These are phyloP conservation scores for Thraustochytrium striatum DNA, from an alignment of 352 stramenopile species.

Conservation along the genomic window DNA sequence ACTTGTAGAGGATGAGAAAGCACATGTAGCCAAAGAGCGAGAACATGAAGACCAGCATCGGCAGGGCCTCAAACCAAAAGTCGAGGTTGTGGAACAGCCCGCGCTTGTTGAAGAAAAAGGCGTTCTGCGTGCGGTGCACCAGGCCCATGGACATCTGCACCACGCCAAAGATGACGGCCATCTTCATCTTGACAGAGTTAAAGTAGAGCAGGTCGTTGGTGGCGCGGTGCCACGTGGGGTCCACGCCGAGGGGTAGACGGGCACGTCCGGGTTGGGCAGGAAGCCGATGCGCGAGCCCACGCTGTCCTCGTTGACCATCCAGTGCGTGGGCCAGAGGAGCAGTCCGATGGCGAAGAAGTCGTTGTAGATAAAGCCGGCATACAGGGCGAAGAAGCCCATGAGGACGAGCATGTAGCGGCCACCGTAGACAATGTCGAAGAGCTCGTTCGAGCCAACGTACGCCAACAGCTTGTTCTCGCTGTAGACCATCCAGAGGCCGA, in stretches of 20 bases:
- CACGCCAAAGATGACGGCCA: slow-evolving; percentile 97
- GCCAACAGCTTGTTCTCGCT: slow-evolving; percentile 75
- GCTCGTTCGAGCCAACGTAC: slow-evolving; percentile 54
- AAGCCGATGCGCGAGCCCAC: slow-evolving; percentile 31
- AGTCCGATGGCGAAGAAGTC: slow-evolving; percentile 97
- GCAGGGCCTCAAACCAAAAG: slow-evolving; percentile 95
- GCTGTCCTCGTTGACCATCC: slow-evolving; percentile 51
- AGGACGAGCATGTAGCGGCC: slow-evolving; percentile 94
- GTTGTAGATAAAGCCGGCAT: slow-evolving; percentile 97
- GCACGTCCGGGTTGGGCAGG: slow-evolving; percentile 66
- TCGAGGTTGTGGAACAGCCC: slow-evolving; percentile 64
- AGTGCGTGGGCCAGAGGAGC: slow-evolving; percentile 93
- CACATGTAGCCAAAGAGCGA: slow-evolving; percentile 99
- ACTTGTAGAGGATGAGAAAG: slow-evolving; percentile 98
- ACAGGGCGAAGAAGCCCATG: slow-evolving; percentile 98
- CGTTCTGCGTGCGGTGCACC: slow-evolving; percentile 90
- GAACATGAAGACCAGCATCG: slow-evolving; percentile 91
- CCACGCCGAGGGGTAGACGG: slow-evolving; percentile 97
- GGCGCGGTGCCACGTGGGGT: slow-evolving; percentile 96
- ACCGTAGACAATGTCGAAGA: slow-evolving; percentile 50
- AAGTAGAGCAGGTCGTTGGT: slow-evolving; percentile 97
- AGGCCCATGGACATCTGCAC: slow-evolving; percentile 98
- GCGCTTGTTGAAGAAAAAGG: slow-evolving; percentile 84
- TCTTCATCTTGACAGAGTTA: slow-evolving; percentile 99
- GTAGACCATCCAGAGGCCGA: slow-evolving; percentile 86